Percentiles rank a stretch among this genome's conserved stretches.
Evolutionary conservation across 441 rosid genomes (phyloP).

Genomic region (Gossypium laxum): DNA sequence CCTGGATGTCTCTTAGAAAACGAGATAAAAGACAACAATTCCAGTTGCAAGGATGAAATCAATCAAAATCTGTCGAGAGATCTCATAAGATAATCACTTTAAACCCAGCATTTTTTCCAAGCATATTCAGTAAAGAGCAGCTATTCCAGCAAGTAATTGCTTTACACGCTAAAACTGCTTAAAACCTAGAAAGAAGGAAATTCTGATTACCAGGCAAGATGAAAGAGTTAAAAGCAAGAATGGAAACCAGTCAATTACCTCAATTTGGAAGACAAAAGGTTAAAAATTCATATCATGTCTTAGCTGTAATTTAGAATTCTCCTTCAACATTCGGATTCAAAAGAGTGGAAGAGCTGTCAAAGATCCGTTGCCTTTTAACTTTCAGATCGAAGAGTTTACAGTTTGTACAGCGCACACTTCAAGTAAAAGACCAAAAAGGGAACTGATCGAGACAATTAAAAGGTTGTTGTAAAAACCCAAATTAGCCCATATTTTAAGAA

Average conservation of each 20-base stretch:
- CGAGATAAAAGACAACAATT: conserved; percentile 2
- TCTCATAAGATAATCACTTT: conserved; percentile 6
- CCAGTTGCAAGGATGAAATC: conserved; percentile 8
- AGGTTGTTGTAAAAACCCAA: background rate
- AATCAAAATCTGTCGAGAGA: background rate
- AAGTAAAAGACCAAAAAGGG: background rate
- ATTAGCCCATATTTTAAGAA: background rate
- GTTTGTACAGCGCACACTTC: background rate
- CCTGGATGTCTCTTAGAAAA: background rate
- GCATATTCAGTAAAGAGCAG: background rate
- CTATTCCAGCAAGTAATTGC: background rate
- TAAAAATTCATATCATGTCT: background rate
- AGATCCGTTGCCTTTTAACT: conserved; percentile 3
- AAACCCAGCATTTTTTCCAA: background rate
- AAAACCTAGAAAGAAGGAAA: background rate
- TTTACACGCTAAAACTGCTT: background rate
- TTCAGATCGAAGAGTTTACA: background rate
- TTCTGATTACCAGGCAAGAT: background rate
- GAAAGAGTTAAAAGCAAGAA: background rate
- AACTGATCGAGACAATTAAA: background rate
- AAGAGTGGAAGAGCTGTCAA: background rate
- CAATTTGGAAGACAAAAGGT: background rate
- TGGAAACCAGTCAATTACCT: background rate
- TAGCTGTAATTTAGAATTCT: background rate
- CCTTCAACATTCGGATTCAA: conserved; percentile 2